Base-by-base conservation (phyloP, 2,329 filamentous ascomycete genomes). In the Neopestalotiopsis rosae region DNA sequence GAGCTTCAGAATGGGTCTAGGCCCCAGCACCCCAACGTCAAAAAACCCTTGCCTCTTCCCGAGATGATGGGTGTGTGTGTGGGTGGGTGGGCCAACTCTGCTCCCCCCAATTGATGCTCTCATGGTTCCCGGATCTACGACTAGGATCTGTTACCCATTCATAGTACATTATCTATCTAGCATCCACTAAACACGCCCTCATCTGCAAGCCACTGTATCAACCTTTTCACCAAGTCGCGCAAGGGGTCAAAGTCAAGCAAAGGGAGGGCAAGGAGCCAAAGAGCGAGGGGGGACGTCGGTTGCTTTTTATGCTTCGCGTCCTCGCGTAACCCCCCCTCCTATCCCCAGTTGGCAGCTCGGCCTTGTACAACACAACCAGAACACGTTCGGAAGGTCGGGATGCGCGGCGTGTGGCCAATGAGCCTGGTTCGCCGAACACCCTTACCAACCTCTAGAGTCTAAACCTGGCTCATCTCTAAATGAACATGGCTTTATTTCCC, bases 51-150 rank as follows among this genome's bases (percentile, higher is more conserved):
- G 20, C 45, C 45, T 20, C 45, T 52, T n/a, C 45, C 45, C 45
- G 45, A 52, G n/a, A 17, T n/a, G 45, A 52, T 20, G 45, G 45
- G 45, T 20, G 45, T 17, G 42, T n/a, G n/a, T 17, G 42, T n/a
- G n/a, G n/a, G 42, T 13, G 45, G 45, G 45, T 52, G 45, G 45
- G 45, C 4, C 45, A n/a, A 17, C 2, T 38, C 34, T 38, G 45
- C 24, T 17, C n/a, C 45, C 45, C 24, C 24, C 24, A 28, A 52
- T 52, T 52, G 45, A 52, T 52, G 45, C 45, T 52, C 45, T 52
- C 45, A 52, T 52, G 45, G 45, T 52, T 52, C 45, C 45, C 45
- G 45, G 45, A 52, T 52, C 45, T 52, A 17, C 45, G 45, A 52
- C 45, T 7, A 20, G 45, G 45, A 52, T 52, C 14, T 38, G 6